Conservation (phyloP, 192 early-diverging fungal genomes). For the Coemansia reversa region DNA sequence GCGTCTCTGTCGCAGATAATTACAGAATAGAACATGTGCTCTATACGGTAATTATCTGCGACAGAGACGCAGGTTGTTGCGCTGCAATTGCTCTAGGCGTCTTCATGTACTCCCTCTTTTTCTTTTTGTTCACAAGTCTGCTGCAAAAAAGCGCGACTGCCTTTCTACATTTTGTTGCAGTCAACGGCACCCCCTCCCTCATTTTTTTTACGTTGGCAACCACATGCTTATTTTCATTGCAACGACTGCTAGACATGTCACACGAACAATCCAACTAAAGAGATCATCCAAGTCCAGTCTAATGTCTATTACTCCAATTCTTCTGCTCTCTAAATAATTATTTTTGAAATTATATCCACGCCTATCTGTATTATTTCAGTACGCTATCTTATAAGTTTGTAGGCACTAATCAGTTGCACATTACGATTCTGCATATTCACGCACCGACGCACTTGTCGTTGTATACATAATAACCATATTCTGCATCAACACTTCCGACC, state of each 20-base stretch:
- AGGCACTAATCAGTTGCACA: neutral
- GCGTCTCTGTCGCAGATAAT: neutral
- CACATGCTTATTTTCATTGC: neutral
- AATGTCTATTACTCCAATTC: conserved; percentile 1
- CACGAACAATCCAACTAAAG: no score
- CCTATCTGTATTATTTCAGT: conserved; percentile 1
- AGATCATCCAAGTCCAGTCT: neutral
- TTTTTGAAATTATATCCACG: no score
- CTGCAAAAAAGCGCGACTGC: neutral
- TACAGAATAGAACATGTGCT: neutral
- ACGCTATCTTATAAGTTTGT: conserved; percentile 4
- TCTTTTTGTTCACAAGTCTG: neutral
- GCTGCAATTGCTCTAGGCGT: neutral
- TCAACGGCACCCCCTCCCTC: conserved; percentile 1
- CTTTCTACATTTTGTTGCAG: conserved; percentile 2
- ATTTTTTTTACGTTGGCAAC: conserved; percentile 1
- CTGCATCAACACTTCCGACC: neutral
- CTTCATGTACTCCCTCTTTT: neutral
- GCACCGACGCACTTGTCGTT: neutral
- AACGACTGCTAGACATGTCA: neutral
- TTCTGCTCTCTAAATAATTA: no score
- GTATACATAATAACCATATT: neutral
- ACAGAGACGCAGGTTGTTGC: no score
- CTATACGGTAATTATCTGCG: conserved; percentile 14
- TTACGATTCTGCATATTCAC: neutral